Evolutionary conservation across 108 stramenopile species (phyloP).

Genomic region (Fistulifera solaris): DNA sequence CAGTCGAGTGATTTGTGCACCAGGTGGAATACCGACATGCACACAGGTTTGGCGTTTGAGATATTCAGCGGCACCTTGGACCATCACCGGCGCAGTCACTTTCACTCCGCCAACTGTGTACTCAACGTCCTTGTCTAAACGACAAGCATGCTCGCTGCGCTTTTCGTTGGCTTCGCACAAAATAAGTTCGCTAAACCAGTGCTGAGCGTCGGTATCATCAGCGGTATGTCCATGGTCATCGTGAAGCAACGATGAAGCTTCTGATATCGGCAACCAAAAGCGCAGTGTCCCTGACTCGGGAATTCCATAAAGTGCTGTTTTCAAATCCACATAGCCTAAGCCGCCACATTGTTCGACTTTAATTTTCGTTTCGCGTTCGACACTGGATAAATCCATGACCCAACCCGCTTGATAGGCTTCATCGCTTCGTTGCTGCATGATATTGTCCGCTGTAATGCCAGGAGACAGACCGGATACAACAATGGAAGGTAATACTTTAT

Average conservation of each 20-base stretch:
- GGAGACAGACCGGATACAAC: slow-evolving; percentile 48
- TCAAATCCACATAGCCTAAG: slow-evolving; percentile 81
- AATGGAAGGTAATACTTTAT: slow-evolving; percentile 37
- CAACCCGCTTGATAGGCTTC: slow-evolving; percentile 55
- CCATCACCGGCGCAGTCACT: slow-evolving; percentile 17
- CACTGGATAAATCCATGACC: slow-evolving; percentile 73
- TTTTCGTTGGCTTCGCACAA: slow-evolving; percentile 85
- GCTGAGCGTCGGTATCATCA: slow-evolving; percentile 26
- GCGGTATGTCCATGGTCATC: slow-evolving; percentile 20
- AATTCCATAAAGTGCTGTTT: slow-evolving; percentile 76
- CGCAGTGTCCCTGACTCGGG: slow-evolving; percentile 57
- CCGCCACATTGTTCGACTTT: slow-evolving; percentile 70
- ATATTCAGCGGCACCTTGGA: slow-evolving; percentile 68
- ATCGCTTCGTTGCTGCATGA: slow-evolving; percentile 45
- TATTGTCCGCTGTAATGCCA: slow-evolving; percentile 29
- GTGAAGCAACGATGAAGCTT: slow-evolving; percentile 8
- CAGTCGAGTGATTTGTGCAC: slow-evolving; percentile 35
- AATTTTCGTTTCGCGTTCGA: slow-evolving; percentile 68
- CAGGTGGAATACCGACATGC: slow-evolving; percentile 47
- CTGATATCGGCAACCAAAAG: slow-evolving; percentile 67
- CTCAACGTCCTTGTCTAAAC: slow-evolving; percentile 50
- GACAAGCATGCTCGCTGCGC: slow-evolving; percentile 57
- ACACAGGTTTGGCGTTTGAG: slow-evolving; percentile 73
- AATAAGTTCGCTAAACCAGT: slow-evolving; percentile 59
- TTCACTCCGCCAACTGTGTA: slow-evolving; percentile 44